phyloP scores from a whole-genome alignment of 306 rosid species.

The Glycine soja region DNA sequence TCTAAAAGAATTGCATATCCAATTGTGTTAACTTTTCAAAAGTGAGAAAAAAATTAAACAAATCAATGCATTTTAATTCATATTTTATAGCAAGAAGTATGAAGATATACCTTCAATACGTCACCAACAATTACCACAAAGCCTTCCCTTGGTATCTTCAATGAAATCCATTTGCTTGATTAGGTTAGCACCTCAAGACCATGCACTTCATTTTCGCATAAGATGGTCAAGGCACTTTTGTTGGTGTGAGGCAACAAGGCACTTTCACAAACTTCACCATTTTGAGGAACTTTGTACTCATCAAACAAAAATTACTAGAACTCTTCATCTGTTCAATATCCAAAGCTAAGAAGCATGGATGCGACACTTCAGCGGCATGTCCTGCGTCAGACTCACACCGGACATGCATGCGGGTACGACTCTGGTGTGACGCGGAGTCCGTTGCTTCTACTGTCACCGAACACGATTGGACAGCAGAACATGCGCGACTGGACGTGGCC shows the following conservation, averaged over 20 bases:
- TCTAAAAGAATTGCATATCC: background rate
- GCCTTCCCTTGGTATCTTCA: slow-evolving; percentile 49
- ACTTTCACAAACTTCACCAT: slow-evolving; percentile 17
- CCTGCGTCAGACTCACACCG: no score
- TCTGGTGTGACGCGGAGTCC: no score
- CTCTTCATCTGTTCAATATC: slow-evolving; percentile 47
- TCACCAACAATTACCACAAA: slow-evolving; percentile 62
- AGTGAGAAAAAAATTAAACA: background rate
- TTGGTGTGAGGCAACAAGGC: slow-evolving; percentile 64
- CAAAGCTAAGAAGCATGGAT: no score
- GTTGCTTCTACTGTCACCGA: no score
- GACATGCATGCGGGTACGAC: no score
- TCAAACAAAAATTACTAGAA: slow-evolving; percentile 41
- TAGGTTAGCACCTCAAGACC: slow-evolving; percentile 63
- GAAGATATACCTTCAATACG: slow-evolving; percentile 52
- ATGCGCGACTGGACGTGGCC: no score
- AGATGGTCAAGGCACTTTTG: slow-evolving; percentile 51
- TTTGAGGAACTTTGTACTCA: slow-evolving; percentile 59
- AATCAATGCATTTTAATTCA: background rate
- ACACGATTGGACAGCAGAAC: no score
- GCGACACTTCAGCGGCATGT: no score
- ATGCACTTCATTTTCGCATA: slow-evolving; percentile 62
- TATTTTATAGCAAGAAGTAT: background rate
- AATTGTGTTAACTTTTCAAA: background rate
- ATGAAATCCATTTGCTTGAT: slow-evolving; percentile 56